Evolutionary conservation across 2,329 filamentous ascomycete genomes (phyloP), one percentile per base, ranked within the genome.

Genomic region (Stachybotrys chlorohalonatus): DNA sequence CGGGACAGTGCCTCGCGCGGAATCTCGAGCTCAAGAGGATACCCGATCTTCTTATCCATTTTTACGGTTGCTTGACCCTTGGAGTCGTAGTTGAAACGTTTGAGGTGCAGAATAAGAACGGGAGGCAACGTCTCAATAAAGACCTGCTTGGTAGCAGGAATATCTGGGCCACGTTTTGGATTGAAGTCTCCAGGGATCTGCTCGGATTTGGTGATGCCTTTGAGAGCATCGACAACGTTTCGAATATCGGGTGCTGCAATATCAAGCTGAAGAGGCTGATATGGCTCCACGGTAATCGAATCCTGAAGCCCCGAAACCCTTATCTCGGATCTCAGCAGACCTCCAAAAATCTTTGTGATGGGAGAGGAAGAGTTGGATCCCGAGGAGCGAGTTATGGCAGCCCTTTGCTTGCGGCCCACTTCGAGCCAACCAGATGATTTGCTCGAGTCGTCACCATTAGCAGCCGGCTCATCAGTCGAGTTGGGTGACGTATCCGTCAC

Each of bases 1-100:
- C 86, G 84, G 11, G 91, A 87, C 64, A 99, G 87, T 9, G 90
- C 87, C 66, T 97, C 93, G 55, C 86, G 87, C 0, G 94, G 94
- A 58, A 99, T 90, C 68, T 97, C 93, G 52, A 99, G 79, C 65
- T 97, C 92, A 31, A 99, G 76, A 0, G 94, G 94, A 66, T 99
- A 99, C 17, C 91, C 93, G 56, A 99, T 80, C 75, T 93, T 95
- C 76, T 97, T 99, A 90, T 93, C 96, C 59, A 97, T 95, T 77
- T 99, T 99, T 65, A 96, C 87, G 0, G 91, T 95, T 30, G 91
- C 91, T 49, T 67, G 64, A 49, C 86, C 89, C 55, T 86, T 83
- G 57, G 85, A 89, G 64, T 97, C 91, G 64, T 96, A 97, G 64
- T 96, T 90, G 78, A 99, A 99, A 49, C 94, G 90, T 75, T 99